phyloP scores from a whole-genome alignment of 306 rosid genomes.

The Myrica gale region DNA sequence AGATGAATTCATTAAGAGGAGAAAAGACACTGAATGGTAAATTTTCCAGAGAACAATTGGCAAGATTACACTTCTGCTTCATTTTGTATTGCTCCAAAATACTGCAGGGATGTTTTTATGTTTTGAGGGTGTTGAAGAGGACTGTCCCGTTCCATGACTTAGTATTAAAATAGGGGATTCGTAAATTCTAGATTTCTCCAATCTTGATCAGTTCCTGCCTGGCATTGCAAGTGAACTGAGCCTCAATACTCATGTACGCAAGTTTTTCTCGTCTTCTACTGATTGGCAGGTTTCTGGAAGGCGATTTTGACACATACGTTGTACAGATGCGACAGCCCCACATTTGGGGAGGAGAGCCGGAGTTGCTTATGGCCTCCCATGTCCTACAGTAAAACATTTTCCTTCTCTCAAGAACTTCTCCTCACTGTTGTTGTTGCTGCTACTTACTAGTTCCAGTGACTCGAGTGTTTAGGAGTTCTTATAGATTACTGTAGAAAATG shows the following conservation, averaged over 20 bases:
- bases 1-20: slow-evolving; percentile 73
- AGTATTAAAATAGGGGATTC: slow-evolving; percentile 2
- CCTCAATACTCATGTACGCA: not conserved
- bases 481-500: not conserved
- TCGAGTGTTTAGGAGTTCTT: not conserved
- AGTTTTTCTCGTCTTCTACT: not conserved
- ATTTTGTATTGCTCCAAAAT: slow-evolving; percentile 3
- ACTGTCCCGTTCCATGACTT: not conserved
- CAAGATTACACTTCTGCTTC: not conserved
- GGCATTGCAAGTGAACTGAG: slow-evolving; percentile 1
- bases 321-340: slow-evolving; percentile 68
- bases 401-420: not conserved
- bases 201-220: slow-evolving; percentile 1
- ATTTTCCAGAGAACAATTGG: slow-evolving; percentile 10
- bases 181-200: not conserved
- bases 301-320: slow-evolving; percentile 67
- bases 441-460: not conserved
- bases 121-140: slow-evolving; percentile 6
- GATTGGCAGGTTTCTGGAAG: slow-evolving; percentile 73
- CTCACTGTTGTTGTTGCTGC: not conserved
- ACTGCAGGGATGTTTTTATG: not conserved
- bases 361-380: slow-evolving; percentile 81
- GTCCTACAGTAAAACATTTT: slow-evolving; percentile 54
- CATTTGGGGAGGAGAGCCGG: slow-evolving; percentile 90
- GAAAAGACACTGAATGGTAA: slow-evolving; percentile 67